Evolutionary conservation across 164 flowering plant species (phyloP), one percentile per base, ranked within the genome.

Genomic region (Stephania cephalantha): DNA sequence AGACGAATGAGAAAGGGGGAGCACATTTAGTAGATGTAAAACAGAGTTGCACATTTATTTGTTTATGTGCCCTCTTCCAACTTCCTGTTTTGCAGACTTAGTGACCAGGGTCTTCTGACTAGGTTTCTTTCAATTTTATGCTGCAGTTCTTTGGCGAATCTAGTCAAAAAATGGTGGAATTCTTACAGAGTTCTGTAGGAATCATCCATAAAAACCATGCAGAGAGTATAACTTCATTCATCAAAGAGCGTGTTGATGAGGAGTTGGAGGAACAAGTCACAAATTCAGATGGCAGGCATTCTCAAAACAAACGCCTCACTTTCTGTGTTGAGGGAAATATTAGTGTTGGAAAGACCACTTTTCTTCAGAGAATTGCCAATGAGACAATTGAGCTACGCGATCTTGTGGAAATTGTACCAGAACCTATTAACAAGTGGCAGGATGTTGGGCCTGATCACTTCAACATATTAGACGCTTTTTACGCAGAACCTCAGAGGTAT

Each of bases 301-400:
- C 81, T 15, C 86, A 72, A 22, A 89, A 85, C 79, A 90, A 90
- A 35, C 79, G 96, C 31, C 81, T 95, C 44, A 95, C 99, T 22
- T 86, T 95, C 79, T 95, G 99, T 83, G 98, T 95, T 31, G 99
- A 95, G 79, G 99, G 99, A 67, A 95, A 95, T 75, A 95, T 95
- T 44, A 95, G 99, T 84, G 99, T 95, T 68, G 99, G 99, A 44
- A 95, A 95, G 81, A 86, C 98, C 5, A 95, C 99, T 25, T 95
- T 95, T 80, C 91, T 95, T 79, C 93, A 92, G 85, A 93, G 96
- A 79, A 90, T 95, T 72, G 99, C 96, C 63, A 90, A 92, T 82
- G 99, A 95, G 81, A 95, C 99, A n/a, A 82, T 95, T 66, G 99
- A 93, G 86, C 87, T 95, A 11, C 88, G 85, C 7, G 99, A 93